A percentile compares a stretch with the other conserved stretches of the same genome.
Conservation (phyloP, 2,329 filamentous ascomycete genomes). For the Colletotrichum tamarilloi region DNA sequence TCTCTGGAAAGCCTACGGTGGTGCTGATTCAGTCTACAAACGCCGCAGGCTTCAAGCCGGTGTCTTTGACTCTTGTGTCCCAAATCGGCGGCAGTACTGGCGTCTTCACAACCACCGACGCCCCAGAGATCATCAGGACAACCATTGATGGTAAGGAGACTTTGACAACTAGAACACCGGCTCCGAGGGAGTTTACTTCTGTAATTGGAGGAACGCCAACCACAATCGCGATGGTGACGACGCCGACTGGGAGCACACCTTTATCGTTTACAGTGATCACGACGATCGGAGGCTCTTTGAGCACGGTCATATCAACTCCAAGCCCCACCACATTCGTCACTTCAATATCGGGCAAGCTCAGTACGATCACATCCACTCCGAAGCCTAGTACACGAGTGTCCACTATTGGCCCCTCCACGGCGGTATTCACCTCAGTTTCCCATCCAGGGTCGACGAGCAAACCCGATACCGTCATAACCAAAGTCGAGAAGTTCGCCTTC, state of each 20-base stretch:
- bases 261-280: slow-evolving; percentile 40
- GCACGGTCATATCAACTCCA: slow-evolving; percentile 21
- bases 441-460: slow-evolving; percentile 14
- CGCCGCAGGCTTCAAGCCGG: slow-evolving; percentile 38
- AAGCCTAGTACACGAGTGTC: slow-evolving; percentile 39
- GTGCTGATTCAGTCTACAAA: slow-evolving; percentile 37
- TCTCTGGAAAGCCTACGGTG: slow-evolving; percentile 4
- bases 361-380: slow-evolving; percentile 44
- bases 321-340: slow-evolving; percentile 39
- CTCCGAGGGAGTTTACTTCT: slow-evolving; percentile 40
- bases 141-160: slow-evolving; percentile 40
- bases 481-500: slow-evolving; percentile 40
- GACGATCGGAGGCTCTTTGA: slow-evolving; percentile 40
- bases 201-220: slow-evolving; percentile 41
- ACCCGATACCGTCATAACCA: slow-evolving; percentile 32
- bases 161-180: slow-evolving; percentile 40
- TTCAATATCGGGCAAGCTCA: slow-evolving; percentile 42
- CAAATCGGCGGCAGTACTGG: slow-evolving; percentile 40
- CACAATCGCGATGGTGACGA: slow-evolving; percentile 41
- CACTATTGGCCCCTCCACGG: slow-evolving; percentile 39
- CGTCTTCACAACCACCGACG: slow-evolving; percentile 39
- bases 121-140: slow-evolving; percentile 39
- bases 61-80: slow-evolving; percentile 40
- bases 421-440: slow-evolving; percentile 39
- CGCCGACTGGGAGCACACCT: slow-evolving; percentile 39